Evolutionary conservation across 2,329 filamentous ascomycete genomes (phyloP), one percentile per base, ranked within the genome.

Genomic region (Lachnellula arida): DNA sequence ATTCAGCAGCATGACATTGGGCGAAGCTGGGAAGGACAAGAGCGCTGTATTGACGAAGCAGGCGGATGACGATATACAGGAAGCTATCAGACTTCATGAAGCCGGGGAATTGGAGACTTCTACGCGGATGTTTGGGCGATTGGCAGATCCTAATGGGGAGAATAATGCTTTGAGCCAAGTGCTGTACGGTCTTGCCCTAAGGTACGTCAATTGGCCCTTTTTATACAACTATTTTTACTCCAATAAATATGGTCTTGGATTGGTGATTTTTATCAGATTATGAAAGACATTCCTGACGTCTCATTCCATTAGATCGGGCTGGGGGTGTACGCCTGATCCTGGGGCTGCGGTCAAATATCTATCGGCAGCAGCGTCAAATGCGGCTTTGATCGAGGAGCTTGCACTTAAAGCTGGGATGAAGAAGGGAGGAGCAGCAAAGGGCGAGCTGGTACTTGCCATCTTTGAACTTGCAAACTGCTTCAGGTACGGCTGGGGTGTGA

Each of bases 121-220:
- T 52, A 97, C 94, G n/a, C 76, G 78, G 51, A 83, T 97, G 73
- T 99, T 99, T 74, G 88, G 85, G 28, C 78, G 80, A 58, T 78
- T 99, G 63, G 94, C 94, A 52, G 87, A 96, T 70, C 89, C 89
- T 0, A 79, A 85, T 53, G 91, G 90, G 23, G 84, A 87, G 49
- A 96, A 97, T 70, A 96, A 97, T 73, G 89, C 94, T 42, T 79
- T 99, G 61, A 94, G 91, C 67, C 93, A 99, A 75, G 94, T 99
- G 37, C 81, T 99, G 52, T 99, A 96, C 70, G 94, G 94, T 3
- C 87, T 99, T 56, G 92, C 93, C 51, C 74, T 97, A 63, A 82
- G 91, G 87, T 92, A 73, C 74, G 82, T 78, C 51, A 54, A 60
- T 55, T 56, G 61, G 59, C 28, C 53, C 50, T 62, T 46, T 51